Conservation (phyloP, 129 eudicot species). For the Tanacetum coccineum region DNA sequence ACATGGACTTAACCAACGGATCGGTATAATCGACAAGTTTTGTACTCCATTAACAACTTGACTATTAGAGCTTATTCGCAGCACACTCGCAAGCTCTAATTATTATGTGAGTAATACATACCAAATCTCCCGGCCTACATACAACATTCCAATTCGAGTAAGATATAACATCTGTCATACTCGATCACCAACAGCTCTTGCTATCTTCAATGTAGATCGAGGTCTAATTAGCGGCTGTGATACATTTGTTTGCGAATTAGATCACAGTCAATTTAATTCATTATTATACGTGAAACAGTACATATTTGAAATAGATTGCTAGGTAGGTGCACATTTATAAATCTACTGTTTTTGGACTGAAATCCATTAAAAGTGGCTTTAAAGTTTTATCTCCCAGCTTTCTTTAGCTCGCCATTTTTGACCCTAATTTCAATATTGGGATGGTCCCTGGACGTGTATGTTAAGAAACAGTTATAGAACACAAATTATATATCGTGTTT, state of each 20-base stretch:
- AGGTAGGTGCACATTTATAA: background rate
- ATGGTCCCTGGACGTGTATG: background rate
- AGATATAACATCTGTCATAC: background rate
- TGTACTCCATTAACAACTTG: too few relatives aligned
- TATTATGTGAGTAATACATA: too few relatives aligned
- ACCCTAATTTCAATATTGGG: background rate
- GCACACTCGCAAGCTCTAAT: too few relatives aligned
- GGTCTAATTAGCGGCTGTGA: background rate
- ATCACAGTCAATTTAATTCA: background rate
- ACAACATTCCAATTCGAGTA: background rate
- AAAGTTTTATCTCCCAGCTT: background rate
- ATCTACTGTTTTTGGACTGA: background rate
- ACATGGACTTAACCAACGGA: too few relatives aligned
- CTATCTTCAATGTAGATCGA: background rate
- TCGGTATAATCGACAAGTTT: too few relatives aligned
- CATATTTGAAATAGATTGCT: background rate
- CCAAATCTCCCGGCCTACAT: background rate
- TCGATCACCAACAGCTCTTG: background rate
- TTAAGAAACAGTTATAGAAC: too few relatives aligned
- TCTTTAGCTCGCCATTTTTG: background rate
- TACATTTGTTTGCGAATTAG: background rate
- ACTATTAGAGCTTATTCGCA: too few relatives aligned
- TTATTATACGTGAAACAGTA: background rate
- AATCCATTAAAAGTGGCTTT: conserved; percentile 1
- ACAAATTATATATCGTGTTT: too few relatives aligned